Evolutionary conservation across 805 yeast genomes (phyloP), one percentile per base, ranked within the genome.

Genomic region (Suhomyces emberorum): DNA sequence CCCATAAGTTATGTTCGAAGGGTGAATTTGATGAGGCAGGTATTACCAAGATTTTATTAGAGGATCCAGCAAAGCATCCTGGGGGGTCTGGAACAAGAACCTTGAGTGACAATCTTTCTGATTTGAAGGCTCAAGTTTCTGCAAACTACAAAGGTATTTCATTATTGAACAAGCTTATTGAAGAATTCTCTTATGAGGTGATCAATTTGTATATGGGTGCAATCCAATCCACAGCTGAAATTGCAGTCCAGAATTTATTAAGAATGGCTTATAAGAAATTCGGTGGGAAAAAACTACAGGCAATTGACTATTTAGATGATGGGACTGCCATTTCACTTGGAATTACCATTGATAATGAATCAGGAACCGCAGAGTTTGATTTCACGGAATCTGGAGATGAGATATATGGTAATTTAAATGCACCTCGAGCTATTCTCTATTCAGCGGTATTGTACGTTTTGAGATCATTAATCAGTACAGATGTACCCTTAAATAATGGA

Each of bases 401-500:
- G 56, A 76, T 85, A 32, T 83, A 85, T 55, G 95, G 95, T 18
- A 91, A 91, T 57, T 71, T 87, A 60, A 91, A 93, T 59, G 96
- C 97, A 0, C 98, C 98, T 0, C 77, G 72, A 46, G 95, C 97
- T 0, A 87, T 93, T 44, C 82, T 95, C 2, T 79, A 79, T 52
- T 84, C 95, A 18, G 96, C 97, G 1, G 81, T 91, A 38, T 72
- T 91, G 28, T 91, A 91, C 59, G 88, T 91, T 42, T 63, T 91
- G 51, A 67, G 98, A 42, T 83, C 95, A 38, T 68, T 91, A 53
- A 89, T 91, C 23, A 79, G 83, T 43, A 87, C 81, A 44, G 88
- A 85, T 44, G 88, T 91, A 39, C 98, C 98, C 1, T 69, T 91
- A 53, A 91, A 91, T 56, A 95, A 88, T 55, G 98, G 98, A 7